These are phyloP conservation scores for Xerocomus minutiporus DNA, from an alignment of 1,284 basidiomycete genomes.

Conservation along the genomic window DNA sequence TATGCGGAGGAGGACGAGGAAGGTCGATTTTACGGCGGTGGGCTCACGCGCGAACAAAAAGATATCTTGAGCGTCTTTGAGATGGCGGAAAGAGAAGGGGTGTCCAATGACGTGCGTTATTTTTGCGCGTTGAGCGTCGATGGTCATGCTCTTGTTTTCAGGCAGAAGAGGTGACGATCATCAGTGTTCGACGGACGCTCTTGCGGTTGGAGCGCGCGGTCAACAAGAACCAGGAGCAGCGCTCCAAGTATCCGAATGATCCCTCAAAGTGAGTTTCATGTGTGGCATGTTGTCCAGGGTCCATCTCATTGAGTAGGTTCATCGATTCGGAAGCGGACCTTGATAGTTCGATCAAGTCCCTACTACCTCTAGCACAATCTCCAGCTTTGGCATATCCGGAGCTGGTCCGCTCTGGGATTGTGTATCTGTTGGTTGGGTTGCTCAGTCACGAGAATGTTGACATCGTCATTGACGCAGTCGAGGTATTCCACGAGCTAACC, in stretches of 20 bases:
- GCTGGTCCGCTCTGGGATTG: constrained; percentile 71
- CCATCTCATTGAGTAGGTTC: constrained; percentile 56
- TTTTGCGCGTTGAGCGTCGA: constrained; percentile 1
- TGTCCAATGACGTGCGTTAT: constrained; percentile 62
- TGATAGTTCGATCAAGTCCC: constrained; percentile 79
- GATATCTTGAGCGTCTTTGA: constrained; percentile 90
- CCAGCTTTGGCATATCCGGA: constrained; percentile 87
- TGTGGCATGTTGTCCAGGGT: background rate
- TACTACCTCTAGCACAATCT: constrained; percentile 86
- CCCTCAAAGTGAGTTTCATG: constrained; percentile 69
- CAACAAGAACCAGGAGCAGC: constrained; percentile 91
- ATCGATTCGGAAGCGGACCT: constrained; percentile 98
- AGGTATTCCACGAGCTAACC: constrained; percentile 89
- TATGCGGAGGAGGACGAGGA: constrained; percentile 88
- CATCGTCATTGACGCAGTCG: constrained; percentile 88
- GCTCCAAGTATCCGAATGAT: constrained; percentile 87
- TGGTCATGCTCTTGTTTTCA: constrained; percentile 34
- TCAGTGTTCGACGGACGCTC: constrained; percentile 70
- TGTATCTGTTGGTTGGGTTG: constrained; percentile 72
- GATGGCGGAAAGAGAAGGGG: constrained; percentile 56
- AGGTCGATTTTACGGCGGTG: constrained; percentile 90
- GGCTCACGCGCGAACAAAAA: constrained; percentile 85
- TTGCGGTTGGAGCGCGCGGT: constrained; percentile 83
- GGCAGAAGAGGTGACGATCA: constrained; percentile 65
- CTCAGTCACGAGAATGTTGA: constrained; percentile 92